Evolutionary conservation across 352 stramenopile genomes (phyloP).

Genomic region (Globisporangium paroecandrum): DNA sequence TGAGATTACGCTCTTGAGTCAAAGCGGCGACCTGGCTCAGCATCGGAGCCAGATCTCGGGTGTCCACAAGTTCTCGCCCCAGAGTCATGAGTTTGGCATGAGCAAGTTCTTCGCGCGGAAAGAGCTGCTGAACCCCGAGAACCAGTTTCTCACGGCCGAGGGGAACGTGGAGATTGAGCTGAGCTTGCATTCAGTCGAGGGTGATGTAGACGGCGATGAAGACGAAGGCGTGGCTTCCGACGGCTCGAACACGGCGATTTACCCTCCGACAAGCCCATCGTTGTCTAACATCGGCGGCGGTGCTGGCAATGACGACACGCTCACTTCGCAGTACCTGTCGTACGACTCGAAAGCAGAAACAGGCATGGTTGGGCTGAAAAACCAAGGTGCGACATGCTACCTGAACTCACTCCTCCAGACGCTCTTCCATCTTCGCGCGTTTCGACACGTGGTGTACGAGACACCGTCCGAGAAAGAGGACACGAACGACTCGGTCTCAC

Average conservation of each 20-base stretch:
- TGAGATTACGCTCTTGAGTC: conserved; percentile 45
- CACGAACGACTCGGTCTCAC: conserved; percentile 78
- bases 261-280: conserved; percentile 21
- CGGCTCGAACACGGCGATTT: conserved; percentile 9
- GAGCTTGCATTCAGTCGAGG: conserved; percentile 31
- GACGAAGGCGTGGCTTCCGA: conserved; percentile 9
- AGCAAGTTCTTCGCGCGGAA: conserved; percentile 44
- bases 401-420: conserved; percentile 93
- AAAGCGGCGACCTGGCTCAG: conserved; percentile 19
- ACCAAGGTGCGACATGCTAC: conserved; percentile 92
- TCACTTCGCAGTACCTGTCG: conserved; percentile 28
- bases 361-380: conserved; percentile 86
- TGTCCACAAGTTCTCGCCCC: conserved; percentile 46
- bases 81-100: conserved; percentile 56
- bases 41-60: conserved; percentile 35
- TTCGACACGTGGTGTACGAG: conserved; percentile 83
- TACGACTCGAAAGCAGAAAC: conserved; percentile 84
- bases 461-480: conserved; percentile 76
- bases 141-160: conserved; percentile 40
- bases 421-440: conserved; percentile 86
- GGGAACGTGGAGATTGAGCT: conserved; percentile 53
- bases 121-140: conserved; percentile 42
- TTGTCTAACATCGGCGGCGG: conserved; percentile 19
- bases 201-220: conserved; percentile 10
- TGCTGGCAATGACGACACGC: conserved; percentile 4